These are phyloP conservation scores for Pontederia crassipes DNA, from an alignment of 176 grass and related monocot genomes.

Conservation along the genomic window DNA sequence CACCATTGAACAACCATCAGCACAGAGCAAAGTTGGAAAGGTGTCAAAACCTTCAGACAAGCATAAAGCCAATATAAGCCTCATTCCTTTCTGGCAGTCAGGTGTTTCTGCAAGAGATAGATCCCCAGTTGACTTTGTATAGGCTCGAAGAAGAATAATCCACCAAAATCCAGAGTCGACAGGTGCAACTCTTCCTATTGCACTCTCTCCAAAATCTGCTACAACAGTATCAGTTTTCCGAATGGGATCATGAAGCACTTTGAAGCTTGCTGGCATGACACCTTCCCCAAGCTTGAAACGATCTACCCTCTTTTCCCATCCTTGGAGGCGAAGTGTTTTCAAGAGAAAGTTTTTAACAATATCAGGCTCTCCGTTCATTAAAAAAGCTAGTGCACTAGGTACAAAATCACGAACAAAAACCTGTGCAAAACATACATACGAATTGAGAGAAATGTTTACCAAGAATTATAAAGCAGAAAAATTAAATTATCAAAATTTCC, in stretches of 20 bases:
- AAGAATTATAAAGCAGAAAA: neutral
- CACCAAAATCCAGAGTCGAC: constrained; percentile 17
- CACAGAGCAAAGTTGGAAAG: constrained; percentile 12
- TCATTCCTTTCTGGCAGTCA: constrained; percentile 13
- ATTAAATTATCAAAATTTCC: too few relatives aligned
- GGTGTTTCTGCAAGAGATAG: constrained; percentile 11
- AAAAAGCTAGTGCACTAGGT: constrained; percentile 10
- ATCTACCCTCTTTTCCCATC: constrained; percentile 13
- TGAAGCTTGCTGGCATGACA: constrained; percentile 17
- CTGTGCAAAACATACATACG: neutral
- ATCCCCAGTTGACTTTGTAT: constrained; percentile 11
- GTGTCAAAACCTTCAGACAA: constrained; percentile 15
- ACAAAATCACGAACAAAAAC: constrained; percentile 19
- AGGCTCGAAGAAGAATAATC: constrained; percentile 14
- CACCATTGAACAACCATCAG: constrained; percentile 17
- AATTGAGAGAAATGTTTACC: neutral
- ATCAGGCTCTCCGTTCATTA: constrained; percentile 14
- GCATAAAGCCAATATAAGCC: constrained; percentile 12
- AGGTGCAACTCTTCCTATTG: constrained; percentile 17
- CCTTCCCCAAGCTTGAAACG: constrained; percentile 15
- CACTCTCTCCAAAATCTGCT: constrained; percentile 15
- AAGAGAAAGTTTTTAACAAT: constrained; percentile 18
- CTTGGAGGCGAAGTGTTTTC: constrained; percentile 11
- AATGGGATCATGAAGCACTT: constrained; percentile 15
- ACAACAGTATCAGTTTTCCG: constrained; percentile 1